phyloP scores from a whole-genome alignment of 805 yeast genomes.

The Yamadazyma olivae region DNA sequence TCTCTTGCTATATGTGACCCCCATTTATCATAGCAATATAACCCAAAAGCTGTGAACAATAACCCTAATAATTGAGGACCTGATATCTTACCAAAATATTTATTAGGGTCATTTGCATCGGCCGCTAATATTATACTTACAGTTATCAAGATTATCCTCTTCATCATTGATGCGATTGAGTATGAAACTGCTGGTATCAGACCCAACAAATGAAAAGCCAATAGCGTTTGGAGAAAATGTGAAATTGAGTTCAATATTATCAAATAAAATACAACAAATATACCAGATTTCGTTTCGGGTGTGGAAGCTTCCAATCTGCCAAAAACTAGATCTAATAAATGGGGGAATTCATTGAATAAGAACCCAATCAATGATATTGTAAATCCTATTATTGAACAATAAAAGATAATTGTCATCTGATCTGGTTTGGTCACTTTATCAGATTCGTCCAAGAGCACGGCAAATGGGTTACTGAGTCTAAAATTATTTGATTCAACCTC shows the following conservation, averaged over 20 bases:
- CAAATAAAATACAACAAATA: constrained; percentile 43
- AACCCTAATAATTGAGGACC: constrained; percentile 48
- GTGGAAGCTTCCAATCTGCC: constrained; percentile 14
- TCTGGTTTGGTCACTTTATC: constrained; percentile 53
- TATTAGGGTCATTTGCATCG: constrained; percentile 36
- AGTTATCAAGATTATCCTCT: constrained; percentile 79
- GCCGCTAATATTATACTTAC: constrained; percentile 60
- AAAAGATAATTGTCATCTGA: constrained; percentile 74
- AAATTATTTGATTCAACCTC: constrained; percentile 13
- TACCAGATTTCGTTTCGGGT: constrained; percentile 17
- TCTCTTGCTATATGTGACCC: constrained; percentile 23
- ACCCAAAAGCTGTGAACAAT: constrained; percentile 49
- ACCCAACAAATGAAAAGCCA: constrained; percentile 80
- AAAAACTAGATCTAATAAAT: constrained; percentile 13
- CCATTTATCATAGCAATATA: constrained; percentile 67
- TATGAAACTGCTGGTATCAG: constrained; percentile 80
- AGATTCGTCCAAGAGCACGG: constrained; percentile 11
- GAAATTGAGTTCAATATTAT: constrained; percentile 67
- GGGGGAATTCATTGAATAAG: constrained; percentile 56
- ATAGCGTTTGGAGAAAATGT: constrained; percentile 75
- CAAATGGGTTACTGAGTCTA: constrained; percentile 19
- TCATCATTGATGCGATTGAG: constrained; percentile 83
- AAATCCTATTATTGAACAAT: constrained; percentile 74
- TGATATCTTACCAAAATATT: constrained; percentile 37
- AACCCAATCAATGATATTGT: constrained; percentile 72